Conservation (phyloP, 306 rosid genomes). For the Clitoria ternatea region DNA sequence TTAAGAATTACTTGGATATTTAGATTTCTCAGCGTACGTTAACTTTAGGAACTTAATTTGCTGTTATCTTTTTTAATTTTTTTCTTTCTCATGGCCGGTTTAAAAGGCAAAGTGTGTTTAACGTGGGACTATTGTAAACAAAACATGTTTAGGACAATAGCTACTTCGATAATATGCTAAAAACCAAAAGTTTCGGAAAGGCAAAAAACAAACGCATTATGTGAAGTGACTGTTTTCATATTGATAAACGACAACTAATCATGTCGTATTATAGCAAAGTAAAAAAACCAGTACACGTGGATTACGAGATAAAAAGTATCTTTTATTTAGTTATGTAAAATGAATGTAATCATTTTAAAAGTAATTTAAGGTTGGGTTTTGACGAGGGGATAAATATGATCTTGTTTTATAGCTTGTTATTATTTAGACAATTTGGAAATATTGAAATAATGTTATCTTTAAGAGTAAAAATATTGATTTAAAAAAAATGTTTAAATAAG, state of each 20-base stretch:
- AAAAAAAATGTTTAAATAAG: too few species aligned
- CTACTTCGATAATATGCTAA: slow-evolving; percentile 25
- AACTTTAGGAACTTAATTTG: background rate
- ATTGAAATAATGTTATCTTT: too few species aligned
- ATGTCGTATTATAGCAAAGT: background rate
- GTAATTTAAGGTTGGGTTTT: too few species aligned
- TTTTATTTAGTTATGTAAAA: too few species aligned
- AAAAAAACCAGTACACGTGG: background rate
- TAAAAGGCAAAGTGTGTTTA: slow-evolving; percentile 18
- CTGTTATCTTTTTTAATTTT: background rate
- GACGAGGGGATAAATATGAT: too few species aligned
- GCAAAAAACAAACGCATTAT: slow-evolving; percentile 29
- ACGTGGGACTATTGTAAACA: slow-evolving; percentile 10
- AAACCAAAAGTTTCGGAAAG: slow-evolving; percentile 39
- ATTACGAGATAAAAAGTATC: background rate
- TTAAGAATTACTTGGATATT: too few species aligned
- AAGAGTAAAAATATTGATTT: too few species aligned
- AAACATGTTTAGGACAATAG: slow-evolving; percentile 12
- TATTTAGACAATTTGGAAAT: too few species aligned
- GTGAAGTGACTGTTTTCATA: slow-evolving; percentile 29
- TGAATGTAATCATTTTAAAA: too few species aligned
- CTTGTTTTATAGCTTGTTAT: too few species aligned
- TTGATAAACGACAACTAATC: background rate
- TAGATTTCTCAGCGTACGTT: background rate
- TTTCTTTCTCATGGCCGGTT: background rate